Conservation (phyloP, 1,284 basidiomycete species). For the Malassezia cuniculi region DNA sequence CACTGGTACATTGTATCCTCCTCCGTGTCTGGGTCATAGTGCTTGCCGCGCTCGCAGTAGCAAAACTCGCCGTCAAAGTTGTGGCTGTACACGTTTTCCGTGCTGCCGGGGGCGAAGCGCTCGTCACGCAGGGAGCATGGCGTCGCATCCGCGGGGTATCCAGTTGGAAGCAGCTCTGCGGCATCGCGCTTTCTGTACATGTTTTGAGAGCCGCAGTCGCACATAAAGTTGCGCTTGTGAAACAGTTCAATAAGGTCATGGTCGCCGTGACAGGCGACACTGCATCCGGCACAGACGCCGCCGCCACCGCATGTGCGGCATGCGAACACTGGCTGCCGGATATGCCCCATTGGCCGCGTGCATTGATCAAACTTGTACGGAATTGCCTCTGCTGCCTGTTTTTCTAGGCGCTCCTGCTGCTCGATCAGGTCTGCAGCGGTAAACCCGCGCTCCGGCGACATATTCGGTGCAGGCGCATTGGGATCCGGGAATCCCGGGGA, state of each 20-base stretch:
- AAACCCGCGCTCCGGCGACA: conserved; percentile 23
- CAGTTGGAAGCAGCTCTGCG: conserved; percentile 3
- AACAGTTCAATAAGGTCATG: conserved; percentile 45
- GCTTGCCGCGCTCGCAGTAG: conserved; percentile 40
- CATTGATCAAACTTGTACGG: conserved; percentile 46
- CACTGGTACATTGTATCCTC: conserved; percentile 46
- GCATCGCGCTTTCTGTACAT: conserved; percentile 14
- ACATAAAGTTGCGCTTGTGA: conserved; percentile 40
- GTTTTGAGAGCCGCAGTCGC: conserved; percentile 41
- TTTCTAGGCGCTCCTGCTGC: conserved; percentile 42
- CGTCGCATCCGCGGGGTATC: conserved; percentile 15
- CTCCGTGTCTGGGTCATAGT: conserved; percentile 46
- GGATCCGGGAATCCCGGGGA: conserved; percentile 5
- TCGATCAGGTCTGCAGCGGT: conserved; percentile 44
- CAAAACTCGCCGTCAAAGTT: conserved; percentile 47
- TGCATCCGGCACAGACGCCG: conserved; percentile 47
- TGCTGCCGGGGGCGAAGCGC: conserved; percentile 30
- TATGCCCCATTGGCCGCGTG: conserved; percentile 41
- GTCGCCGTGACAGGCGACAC: conserved; percentile 45
- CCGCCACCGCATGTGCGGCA: conserved; percentile 41
- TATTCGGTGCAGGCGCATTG: conserved; percentile 1
- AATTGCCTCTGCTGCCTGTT: conserved; percentile 44
- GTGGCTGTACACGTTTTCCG: conserved; percentile 38
- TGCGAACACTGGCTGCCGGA: conserved; percentile 45
- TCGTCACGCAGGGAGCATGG: conserved; percentile 23